A percentile compares a stretch with the other conserved stretches of the same genome.
phyloP scores from a whole-genome alignment of 2,329 filamentous ascomycete genomes.

The Berkeleyomyces rouxiae region DNA sequence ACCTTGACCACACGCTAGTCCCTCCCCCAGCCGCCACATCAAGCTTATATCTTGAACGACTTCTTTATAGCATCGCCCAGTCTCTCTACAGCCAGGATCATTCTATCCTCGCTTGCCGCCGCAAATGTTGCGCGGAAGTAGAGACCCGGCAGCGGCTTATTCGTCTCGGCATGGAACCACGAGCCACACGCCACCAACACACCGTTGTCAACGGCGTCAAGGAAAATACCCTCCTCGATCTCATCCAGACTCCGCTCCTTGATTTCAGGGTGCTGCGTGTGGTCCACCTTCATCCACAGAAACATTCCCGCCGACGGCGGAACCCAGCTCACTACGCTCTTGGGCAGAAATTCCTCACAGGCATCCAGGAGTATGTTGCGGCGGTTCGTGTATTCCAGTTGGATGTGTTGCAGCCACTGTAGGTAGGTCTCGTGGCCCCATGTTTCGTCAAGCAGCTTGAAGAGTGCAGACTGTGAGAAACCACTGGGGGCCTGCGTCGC shows the following conservation, averaged over 20 bases:
- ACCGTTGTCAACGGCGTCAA: slow-evolving; percentile 55
- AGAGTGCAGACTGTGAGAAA: slow-evolving; percentile 66
- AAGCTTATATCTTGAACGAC: slow-evolving; percentile 27
- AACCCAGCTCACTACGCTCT: slow-evolving; percentile 60
- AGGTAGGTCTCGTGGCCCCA: slow-evolving; percentile 91
- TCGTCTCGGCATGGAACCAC: slow-evolving; percentile 73
- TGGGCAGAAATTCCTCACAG: slow-evolving; percentile 62
- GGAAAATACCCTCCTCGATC: slow-evolving; percentile 78
- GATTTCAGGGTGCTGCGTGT: slow-evolving; percentile 46
- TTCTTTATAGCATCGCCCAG: slow-evolving; percentile 59
- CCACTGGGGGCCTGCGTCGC: slow-evolving; percentile 75
- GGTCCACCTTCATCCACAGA: slow-evolving; percentile 59
- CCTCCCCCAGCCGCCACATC: background rate
- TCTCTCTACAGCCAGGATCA: slow-evolving; percentile 54
- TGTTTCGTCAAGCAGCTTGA: slow-evolving; percentile 78
- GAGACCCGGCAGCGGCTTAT: slow-evolving; percentile 40
- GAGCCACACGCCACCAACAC: slow-evolving; percentile 71
- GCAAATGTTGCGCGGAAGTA: slow-evolving; percentile 89
- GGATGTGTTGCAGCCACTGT: slow-evolving; percentile 71
- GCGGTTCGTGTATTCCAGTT: slow-evolving; percentile 64
- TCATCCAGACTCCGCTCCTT: slow-evolving; percentile 36
- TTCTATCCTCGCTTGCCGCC: slow-evolving; percentile 53
- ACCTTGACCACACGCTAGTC: background rate
- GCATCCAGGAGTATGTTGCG: slow-evolving; percentile 62
- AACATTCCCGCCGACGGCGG: slow-evolving; percentile 88